Conservation (phyloP, 495 filamentous ascomycete species). For the Astrocystis sublimbata region DNA sequence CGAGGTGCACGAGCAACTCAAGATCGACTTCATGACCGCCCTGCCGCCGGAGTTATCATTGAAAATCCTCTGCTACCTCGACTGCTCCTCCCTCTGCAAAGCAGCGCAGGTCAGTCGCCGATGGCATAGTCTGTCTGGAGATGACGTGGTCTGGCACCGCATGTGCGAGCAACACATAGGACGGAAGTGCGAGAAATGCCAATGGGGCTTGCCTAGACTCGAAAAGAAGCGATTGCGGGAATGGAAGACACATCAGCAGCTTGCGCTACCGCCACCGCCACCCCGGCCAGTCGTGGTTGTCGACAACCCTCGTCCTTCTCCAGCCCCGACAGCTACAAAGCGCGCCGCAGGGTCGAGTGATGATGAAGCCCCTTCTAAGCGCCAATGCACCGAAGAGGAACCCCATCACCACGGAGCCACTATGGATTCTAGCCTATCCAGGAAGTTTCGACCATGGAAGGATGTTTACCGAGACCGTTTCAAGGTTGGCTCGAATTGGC, state of each 20-base stretch:
- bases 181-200: slow-evolving; percentile 94
- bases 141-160: slow-evolving; percentile 96
- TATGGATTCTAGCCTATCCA: slow-evolving; percentile 28
- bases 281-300: too few species aligned
- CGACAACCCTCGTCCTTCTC: not conserved
- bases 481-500: slow-evolving; percentile 94
- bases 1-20: slow-evolving; percentile 83
- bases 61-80: slow-evolving; percentile 89
- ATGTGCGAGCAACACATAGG: slow-evolving; percentile 98
- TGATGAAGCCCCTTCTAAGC: slow-evolving; percentile 42
- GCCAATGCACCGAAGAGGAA: slow-evolving; percentile 44
- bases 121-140: slow-evolving; percentile 87
- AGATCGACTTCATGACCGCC: slow-evolving; percentile 90
- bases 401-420: slow-evolving; percentile 10
- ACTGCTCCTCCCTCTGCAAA: slow-evolving; percentile 95
- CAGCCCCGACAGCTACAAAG: slow-evolving; percentile 26
- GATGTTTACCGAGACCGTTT: slow-evolving; percentile 81
- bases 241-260: slow-evolving; percentile 79
- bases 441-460: slow-evolving; percentile 32
- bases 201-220: slow-evolving; percentile 88
- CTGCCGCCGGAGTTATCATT: slow-evolving; percentile 88
- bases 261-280: slow-evolving; percentile 1
- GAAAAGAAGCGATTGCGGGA: slow-evolving; percentile 86
- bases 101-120: slow-evolving; percentile 90
- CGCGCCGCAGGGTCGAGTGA: slow-evolving; percentile 32